Percentiles rank a stretch among this genome's conserved stretches.
Conservation (phyloP, 148 eudicot genomes). For the Drosera capensis region DNA sequence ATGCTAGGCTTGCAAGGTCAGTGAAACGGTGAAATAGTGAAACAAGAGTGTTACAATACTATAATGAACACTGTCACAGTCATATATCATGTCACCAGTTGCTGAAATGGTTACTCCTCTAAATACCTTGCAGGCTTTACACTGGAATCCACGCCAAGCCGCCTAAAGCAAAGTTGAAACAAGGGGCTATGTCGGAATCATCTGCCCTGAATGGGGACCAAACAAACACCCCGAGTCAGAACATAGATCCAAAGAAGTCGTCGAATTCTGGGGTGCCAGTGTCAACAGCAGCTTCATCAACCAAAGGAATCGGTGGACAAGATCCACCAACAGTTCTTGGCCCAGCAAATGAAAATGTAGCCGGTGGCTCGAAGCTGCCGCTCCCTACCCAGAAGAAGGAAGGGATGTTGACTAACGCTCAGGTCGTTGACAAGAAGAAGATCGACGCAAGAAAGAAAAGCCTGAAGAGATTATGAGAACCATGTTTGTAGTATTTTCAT, state of each 20-base stretch:
- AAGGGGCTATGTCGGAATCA: conserved; percentile 65
- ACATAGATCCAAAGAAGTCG: conserved; percentile 32
- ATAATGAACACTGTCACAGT: neutral
- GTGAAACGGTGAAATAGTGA: neutral
- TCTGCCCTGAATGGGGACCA: conserved; percentile 65
- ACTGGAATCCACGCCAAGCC: conserved; percentile 92
- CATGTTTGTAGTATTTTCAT: neutral
- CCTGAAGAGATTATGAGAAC: conserved; percentile 58
- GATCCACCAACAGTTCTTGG: conserved; percentile 21
- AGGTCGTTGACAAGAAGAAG: conserved; percentile 65
- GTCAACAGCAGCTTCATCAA: conserved; percentile 23
- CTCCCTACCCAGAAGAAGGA: conserved; percentile 39
- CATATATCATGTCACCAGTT: neutral
- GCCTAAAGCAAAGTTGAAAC: conserved; percentile 57
- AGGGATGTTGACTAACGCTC: conserved; percentile 30
- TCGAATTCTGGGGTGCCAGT: conserved; percentile 18
- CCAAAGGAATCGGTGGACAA: conserved; percentile 31
- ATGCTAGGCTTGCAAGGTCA: conserved; percentile 87
- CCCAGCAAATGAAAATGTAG: conserved; percentile 27
- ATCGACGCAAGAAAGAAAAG: conserved; percentile 88
- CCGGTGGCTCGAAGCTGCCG: conserved; percentile 22
- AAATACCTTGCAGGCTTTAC: conserved; percentile 39
- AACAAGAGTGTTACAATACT: neutral
- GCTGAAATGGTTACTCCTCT: neutral
- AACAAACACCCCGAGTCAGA: conserved; percentile 32